Percentiles rank a stretch among this genome's conserved stretches.
Conservation (phyloP, 495 filamentous ascomycete genomes). For the Usnea hakonensis region DNA sequence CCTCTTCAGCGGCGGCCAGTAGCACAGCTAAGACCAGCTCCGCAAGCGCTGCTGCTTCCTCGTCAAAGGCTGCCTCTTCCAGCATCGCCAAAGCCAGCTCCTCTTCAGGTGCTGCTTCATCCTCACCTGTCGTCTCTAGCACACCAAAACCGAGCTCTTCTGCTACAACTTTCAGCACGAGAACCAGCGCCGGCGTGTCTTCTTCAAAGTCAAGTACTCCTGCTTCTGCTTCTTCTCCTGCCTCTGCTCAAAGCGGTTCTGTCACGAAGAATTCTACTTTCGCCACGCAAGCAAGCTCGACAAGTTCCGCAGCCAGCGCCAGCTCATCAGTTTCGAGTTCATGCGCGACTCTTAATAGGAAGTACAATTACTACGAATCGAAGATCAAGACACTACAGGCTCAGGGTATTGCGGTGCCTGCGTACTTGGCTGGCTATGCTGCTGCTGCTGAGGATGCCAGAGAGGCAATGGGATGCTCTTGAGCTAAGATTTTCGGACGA, state of each 20-base stretch:
- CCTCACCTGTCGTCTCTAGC: too few species aligned
- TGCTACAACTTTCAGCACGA: neutral
- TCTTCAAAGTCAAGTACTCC: too few species aligned
- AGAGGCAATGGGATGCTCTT: neutral
- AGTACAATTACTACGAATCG: neutral
- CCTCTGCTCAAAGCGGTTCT: neutral
- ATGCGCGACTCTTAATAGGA: neutral
- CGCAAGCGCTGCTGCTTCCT: neutral
- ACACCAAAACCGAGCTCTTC: neutral
- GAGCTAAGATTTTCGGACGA: neutral
- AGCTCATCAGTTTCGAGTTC: neutral
- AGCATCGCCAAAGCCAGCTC: neutral
- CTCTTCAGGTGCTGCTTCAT: neutral
- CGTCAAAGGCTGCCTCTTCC: too few species aligned
- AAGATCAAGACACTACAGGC: neutral
- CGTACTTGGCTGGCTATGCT: neutral
- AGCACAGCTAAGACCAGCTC: too few species aligned
- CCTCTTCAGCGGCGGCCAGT: neutral
- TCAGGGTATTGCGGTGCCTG: neutral
- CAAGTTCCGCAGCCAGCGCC: neutral
- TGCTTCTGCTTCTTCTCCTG: neutral
- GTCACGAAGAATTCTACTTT: too few species aligned
- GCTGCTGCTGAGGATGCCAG: neutral
- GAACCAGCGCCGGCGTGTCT: neutral
- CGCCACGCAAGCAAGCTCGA: too few species aligned